Evolutionary conservation across 1,284 basidiomycete species (phyloP), one percentile per base, ranked within the genome.

Genomic region (Porogramme epimiltina): DNA sequence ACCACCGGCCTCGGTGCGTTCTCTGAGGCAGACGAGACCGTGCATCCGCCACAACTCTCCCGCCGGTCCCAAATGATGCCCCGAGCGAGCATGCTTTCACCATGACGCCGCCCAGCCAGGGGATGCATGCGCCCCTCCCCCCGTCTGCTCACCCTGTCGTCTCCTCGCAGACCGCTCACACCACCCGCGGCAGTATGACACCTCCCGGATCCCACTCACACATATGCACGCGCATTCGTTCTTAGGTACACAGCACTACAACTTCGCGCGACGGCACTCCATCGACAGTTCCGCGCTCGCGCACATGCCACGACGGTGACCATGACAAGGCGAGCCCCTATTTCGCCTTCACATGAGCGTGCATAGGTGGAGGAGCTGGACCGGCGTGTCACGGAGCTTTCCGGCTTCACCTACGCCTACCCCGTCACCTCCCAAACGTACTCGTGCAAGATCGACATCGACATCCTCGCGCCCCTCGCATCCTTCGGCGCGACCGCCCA

Each of bases 351-450:
- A 31, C 13, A 20, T 22, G 15, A 20, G n/a, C n/a, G n/a, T n/a
- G n/a, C n/a, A 5, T 50, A 89, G 87, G 95, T 98, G 36, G 91
- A 97, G 67, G 82, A 87, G 33, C 85, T 99, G 36, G 97, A 99
- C 72, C 80, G 81, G 61, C 82, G 87, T 37, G 95, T 98, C 25
- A 98, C 97, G 8, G 80, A 89, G 65, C 84, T 98, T 28, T 93
- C 86, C 42, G 95, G 93, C 15, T 99, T 99, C 76, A 79, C 82
- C 31, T 96, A 95, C 66, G 93, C 93, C 23, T 98, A 98, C 76
- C 97, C 97, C 2, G 95, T 99, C 54, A 97, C 95, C 1, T 95
- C 94, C 15, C 97, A 99, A 76, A 99, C 97, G 0, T 99, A 99
- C 75, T 97, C 95, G 23, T 85, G 97, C 58, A 99, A 99, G 74